A percentile compares a stretch with the other conserved stretches of the same genome.
Evolutionary conservation across 1,284 basidiomycete species (phyloP).

Genomic region (Melampsora larici-populina): DNA sequence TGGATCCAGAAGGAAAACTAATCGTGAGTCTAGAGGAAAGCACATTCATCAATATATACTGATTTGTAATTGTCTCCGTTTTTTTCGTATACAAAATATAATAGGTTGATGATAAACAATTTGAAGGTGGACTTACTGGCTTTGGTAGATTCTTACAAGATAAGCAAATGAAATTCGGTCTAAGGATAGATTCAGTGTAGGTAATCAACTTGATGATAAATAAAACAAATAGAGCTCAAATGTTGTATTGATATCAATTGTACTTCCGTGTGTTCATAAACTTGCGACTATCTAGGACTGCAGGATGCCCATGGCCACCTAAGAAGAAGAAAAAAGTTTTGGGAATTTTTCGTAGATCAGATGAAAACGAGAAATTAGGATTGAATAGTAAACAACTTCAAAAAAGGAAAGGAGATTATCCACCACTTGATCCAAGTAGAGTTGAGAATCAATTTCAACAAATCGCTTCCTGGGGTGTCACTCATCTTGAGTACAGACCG

Average conservation of each 20-base stretch:
- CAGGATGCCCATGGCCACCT: background rate
- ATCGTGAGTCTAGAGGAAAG: background rate
- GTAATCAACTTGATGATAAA: background rate
- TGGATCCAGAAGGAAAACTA: background rate
- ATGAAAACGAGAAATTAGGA: too few relatives aligned
- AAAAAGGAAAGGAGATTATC: background rate
- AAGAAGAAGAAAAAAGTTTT: background rate
- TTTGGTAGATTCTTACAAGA: background rate
- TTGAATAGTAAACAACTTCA: too few relatives aligned
- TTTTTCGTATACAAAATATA: background rate
- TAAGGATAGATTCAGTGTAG: background rate
- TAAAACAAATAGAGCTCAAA: too few relatives aligned
- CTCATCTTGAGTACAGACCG: background rate
- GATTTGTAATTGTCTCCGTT: background rate
- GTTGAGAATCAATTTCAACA: background rate
- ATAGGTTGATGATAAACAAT: conserved; percentile 1
- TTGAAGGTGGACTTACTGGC: background rate
- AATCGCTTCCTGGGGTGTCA: background rate
- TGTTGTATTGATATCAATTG: too few relatives aligned
- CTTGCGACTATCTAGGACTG: background rate
- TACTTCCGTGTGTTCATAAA: too few relatives aligned
- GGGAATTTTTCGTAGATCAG: too few relatives aligned
- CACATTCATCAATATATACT: background rate
- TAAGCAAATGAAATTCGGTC: background rate
- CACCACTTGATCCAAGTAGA: background rate